Conservation (phyloP, 108 stramenopile species). For the Nitzschia putrida region DNA sequence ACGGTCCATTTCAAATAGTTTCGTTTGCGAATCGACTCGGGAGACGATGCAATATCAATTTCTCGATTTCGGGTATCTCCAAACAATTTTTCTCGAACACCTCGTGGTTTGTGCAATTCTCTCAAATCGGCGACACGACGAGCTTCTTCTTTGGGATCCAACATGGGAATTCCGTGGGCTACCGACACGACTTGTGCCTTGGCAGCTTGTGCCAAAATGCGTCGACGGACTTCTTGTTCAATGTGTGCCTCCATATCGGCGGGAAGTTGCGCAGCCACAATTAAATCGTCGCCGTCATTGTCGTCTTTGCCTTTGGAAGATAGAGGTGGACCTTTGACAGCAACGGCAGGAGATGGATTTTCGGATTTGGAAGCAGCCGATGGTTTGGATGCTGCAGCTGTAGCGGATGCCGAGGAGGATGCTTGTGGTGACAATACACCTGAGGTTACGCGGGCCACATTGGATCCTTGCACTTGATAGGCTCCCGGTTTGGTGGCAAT, state of each 20-base stretch:
- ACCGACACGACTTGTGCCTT: slow-evolving; percentile 20
- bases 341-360: background rate
- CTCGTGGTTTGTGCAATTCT: slow-evolving; percentile 18
- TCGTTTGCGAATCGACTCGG: slow-evolving; percentile 32
- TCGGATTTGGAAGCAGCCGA: background rate
- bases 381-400: background rate
- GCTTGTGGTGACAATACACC: slow-evolving; percentile 6
- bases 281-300: background rate
- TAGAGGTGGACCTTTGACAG: background rate
- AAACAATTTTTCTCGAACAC: slow-evolving; percentile 25
- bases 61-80: slow-evolving; percentile 16
- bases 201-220: slow-evolving; percentile 22
- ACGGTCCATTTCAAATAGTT: slow-evolving; percentile 45
- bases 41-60: slow-evolving; percentile 24
- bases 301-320: background rate
- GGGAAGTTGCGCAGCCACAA: slow-evolving; percentile 23
- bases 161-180: slow-evolving; percentile 11
- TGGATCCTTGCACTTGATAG: slow-evolving; percentile 12
- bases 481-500: slow-evolving; percentile 6
- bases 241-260: slow-evolving; percentile 26
- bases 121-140: slow-evolving; percentile 8
- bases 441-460: background rate
- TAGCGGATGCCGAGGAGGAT: background rate
- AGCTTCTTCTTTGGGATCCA: slow-evolving; percentile 13
- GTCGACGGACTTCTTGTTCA: slow-evolving; percentile 27